These are phyloP conservation scores for Saccharata proteae DNA, from an alignment of 2,329 filamentous ascomycete species.

Conservation along the genomic window DNA sequence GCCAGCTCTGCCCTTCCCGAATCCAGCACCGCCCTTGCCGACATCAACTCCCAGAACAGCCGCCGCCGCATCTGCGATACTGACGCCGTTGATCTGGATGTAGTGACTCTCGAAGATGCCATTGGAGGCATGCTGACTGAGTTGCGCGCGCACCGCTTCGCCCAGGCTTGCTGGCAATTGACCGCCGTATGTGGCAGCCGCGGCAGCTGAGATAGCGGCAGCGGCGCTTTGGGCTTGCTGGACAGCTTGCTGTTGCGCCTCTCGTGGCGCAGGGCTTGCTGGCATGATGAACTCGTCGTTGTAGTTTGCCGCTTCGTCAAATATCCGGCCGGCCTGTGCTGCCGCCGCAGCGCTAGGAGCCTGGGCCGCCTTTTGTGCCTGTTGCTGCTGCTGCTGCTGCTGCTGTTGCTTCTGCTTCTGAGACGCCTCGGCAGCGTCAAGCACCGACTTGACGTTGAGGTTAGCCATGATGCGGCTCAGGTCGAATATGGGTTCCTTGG, in stretches of 20 bases:
- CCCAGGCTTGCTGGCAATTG: not conserved
- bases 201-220: not conserved
- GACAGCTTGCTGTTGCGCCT: not conserved
- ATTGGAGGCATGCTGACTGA: not conserved
- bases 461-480: constrained; percentile 5
- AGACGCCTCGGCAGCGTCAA: constrained; percentile 7
- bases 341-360: constrained; percentile 18
- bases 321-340: not conserved
- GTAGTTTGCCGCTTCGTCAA: constrained; percentile 8
- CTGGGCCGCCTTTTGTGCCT: constrained; percentile 21
- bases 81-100: constrained; percentile 16
- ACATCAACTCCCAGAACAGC: constrained; percentile 21
- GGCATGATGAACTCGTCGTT: constrained; percentile 10
- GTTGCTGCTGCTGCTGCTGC: constrained; percentile 10
- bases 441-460: constrained; percentile 4
- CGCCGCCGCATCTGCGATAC: constrained; percentile 20
- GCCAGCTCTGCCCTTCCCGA: constrained; percentile 1
- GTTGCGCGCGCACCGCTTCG: not conserved
- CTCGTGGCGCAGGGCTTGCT: constrained; percentile 1
- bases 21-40: constrained; percentile 8
- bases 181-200: not conserved
- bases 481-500: constrained; percentile 4
- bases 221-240: not conserved
- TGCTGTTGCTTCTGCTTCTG: constrained; percentile 11
- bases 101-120: constrained; percentile 4